phyloP scores from a whole-genome alignment of 176 grass and related monocot genomes.

The Avena insularis region DNA sequence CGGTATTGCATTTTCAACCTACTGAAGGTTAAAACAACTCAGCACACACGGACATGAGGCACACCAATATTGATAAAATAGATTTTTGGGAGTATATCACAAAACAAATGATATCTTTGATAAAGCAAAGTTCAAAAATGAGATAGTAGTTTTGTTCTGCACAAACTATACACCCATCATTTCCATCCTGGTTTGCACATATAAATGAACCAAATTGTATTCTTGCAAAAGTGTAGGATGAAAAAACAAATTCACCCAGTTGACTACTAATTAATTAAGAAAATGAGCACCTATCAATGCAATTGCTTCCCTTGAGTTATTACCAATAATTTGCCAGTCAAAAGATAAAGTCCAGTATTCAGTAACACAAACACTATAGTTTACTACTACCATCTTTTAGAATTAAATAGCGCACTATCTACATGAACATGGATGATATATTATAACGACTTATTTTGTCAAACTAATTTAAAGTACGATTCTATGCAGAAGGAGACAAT shows the following conservation, averaged over 20 bases:
- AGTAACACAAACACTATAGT: not conserved
- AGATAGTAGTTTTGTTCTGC: no score
- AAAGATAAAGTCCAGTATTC: not conserved
- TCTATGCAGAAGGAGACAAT: not conserved
- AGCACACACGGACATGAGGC: not conserved
- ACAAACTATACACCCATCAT: not conserved
- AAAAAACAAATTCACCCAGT: not conserved
- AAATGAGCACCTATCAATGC: not conserved
- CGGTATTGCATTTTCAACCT: not conserved
- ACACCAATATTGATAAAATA: not conserved
- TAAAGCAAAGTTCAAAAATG: no score
- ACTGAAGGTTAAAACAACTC: not conserved
- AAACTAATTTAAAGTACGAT: not conserved
- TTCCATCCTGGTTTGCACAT: not conserved
- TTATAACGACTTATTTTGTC: not conserved
- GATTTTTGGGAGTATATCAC: not conserved
- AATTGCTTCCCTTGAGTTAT: not conserved
- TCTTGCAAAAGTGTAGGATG: not conserved
- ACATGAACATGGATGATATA: not conserved
- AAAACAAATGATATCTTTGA: no score
- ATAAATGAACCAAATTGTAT: not conserved
- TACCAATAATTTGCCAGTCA: not conserved
- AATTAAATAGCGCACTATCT: not conserved
- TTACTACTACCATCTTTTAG: not conserved
- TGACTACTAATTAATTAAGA: not conserved